A percentile compares a stretch with the other conserved stretches of the same genome.
Conservation (phyloP, 1,139 yeast species). For the Zygotorulaspora mrakii region DNA sequence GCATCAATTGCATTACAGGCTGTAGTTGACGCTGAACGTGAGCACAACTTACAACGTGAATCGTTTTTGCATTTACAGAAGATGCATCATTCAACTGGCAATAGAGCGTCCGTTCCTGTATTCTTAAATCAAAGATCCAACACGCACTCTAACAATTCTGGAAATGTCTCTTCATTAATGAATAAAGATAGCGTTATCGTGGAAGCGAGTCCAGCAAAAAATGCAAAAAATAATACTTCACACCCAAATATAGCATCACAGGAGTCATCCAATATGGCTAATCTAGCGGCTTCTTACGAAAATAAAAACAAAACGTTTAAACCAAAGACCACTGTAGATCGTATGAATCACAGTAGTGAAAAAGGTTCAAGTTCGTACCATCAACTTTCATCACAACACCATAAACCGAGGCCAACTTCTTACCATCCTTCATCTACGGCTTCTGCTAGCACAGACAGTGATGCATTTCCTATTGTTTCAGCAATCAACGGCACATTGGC, state of each 20-base stretch:
- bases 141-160: constrained; percentile 41
- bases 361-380: constrained; percentile 9
- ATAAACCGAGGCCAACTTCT: constrained; percentile 75
- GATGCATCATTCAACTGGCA: constrained; percentile 8
- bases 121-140: constrained; percentile 40
- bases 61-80: constrained; percentile 6
- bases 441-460: constrained; percentile 66
- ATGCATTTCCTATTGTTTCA: constrained; percentile 55
- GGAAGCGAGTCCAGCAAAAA: constrained; percentile 27
- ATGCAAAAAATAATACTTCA: constrained; percentile 18
- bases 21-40: constrained; percentile 52
- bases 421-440: constrained; percentile 58
- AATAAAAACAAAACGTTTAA: constrained; percentile 2
- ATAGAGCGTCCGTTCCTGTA: constrained; percentile 11
- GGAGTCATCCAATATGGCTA: background rate
- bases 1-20: constrained; percentile 68
- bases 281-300: constrained; percentile 1
- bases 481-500: constrained; percentile 6
- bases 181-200: constrained; percentile 24
- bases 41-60: constrained; percentile 14
- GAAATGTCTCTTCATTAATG: constrained; percentile 23
- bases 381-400: constrained; percentile 34
- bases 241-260: background rate
- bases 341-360: constrained; percentile 1
- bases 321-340: constrained; percentile 2